Percentiles rank a stretch among this genome's conserved stretches.
These are phyloP conservation scores for Adansonia grandidieri DNA, from an alignment of 441 rosid genomes.

Conservation along the genomic window DNA sequence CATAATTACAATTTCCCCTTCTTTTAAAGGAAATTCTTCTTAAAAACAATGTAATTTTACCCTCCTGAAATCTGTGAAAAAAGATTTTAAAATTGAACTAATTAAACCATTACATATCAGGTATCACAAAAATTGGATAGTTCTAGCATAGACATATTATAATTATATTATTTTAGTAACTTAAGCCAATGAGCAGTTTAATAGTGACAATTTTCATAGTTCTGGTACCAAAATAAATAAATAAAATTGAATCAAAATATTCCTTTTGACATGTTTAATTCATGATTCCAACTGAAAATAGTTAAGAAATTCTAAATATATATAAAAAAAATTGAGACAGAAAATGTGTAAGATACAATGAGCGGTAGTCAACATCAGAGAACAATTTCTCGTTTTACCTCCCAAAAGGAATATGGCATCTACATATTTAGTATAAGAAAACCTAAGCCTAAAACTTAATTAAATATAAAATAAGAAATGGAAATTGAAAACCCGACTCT, in stretches of 20 bases:
- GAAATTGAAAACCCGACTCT: neutral
- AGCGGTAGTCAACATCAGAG: neutral
- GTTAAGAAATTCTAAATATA: neutral
- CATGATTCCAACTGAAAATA: constrained; percentile 3
- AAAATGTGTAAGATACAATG: neutral
- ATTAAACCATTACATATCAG: too few relatives aligned
- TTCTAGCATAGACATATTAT: neutral
- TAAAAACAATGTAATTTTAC: too few relatives aligned
- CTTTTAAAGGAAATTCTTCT: neutral
- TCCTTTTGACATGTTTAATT: neutral
- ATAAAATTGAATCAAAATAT: neutral
- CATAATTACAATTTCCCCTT: neutral
- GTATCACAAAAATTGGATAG: neutral
- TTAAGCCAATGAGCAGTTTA: neutral
- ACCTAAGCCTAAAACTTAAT: neutral
- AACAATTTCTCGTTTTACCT: neutral
- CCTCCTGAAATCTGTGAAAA: too few relatives aligned
- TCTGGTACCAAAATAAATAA: neutral
- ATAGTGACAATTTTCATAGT: neutral
- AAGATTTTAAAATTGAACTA: too few relatives aligned
- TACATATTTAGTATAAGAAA: neutral
- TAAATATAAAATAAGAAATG: neutral
- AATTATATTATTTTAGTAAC: too few relatives aligned
- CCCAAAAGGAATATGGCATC: neutral
- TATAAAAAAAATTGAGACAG: neutral